These are phyloP conservation scores for Plasmodium gallinaceum DNA, from an alignment of 169 alveolate genomes.

Conservation along the genomic window DNA sequence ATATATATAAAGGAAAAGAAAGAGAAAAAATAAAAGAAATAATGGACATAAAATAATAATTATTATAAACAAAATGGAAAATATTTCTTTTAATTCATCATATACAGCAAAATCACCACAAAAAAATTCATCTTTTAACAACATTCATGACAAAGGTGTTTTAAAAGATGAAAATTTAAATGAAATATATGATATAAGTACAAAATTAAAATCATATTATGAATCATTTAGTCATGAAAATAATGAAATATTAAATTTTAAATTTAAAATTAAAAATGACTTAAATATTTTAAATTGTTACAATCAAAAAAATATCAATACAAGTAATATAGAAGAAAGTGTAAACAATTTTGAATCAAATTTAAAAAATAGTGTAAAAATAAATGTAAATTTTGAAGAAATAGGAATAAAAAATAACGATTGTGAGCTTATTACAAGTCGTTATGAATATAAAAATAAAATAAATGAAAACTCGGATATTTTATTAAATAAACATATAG, in stretches of 20 bases:
- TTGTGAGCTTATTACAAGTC: no score
- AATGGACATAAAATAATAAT: background rate
- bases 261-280: background rate
- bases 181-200: background rate
- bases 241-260: background rate
- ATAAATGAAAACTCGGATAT: no score
- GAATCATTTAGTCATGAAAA: conserved; percentile 7
- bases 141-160: conserved; percentile 13
- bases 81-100: background rate
- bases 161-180: conserved; percentile 2
- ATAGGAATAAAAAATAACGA: no score
- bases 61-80: conserved; percentile 5
- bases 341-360: no score
- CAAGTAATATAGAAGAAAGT: background rate
- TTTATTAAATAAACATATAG: no score
- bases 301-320: background rate
- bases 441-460: no score
- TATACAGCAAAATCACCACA: background rate
- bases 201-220: background rate
- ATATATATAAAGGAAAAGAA: background rate
- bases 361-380: no score
- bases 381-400: no score
- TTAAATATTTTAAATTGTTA: background rate
- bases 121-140: background rate
- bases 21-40: background rate